Base-by-base conservation (phyloP, 768 basidiomycete genomes). In the Rhodosporidiobolus sp. region DNA sequence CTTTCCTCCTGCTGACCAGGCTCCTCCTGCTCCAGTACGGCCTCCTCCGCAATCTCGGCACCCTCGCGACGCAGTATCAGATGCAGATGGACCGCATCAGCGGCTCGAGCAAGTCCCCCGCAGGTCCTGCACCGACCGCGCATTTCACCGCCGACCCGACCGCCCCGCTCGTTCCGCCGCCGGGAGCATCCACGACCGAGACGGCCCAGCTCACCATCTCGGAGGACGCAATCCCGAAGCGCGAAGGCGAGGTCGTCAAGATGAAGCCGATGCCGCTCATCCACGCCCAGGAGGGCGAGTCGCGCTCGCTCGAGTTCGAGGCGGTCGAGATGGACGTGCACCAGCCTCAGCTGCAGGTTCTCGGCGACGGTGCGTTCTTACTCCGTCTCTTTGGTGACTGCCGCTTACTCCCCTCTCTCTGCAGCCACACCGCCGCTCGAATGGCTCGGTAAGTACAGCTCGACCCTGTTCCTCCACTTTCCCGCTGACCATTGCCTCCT, bases 91-190 rank as follows among this genome's bases (percentile, higher is more conserved):
- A 64, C 59, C 66, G 59, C 26, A 22, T 62, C 65, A 62, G 45
- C 72, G 28, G 43, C 76, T 61, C 84, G 85, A 65, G 91, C 91
- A 68, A 89, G 91, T 76, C 86, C 89, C n/a, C 81, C 92, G 65
- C 90, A 88, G 30, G 88, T 92, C 87, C 86, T 79, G 90, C 90
- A n/a, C 91, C 90, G 0, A 90, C 91, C 2, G 90, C 91, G 77
- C 89, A 91, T 30, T 90, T 57, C n/a, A 57, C 63, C 38, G 89
- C 90, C 90, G 34, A 38, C 89, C 79, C 89, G 89, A 5, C 90
- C 90, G 17, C 34, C 14, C 45, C 55, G 8, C 30, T 19, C 35
- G 26, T 12, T 17, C 63, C 24, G 32, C 34, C 26, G 28, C 53
- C 26, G 1, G 11, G 50, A 22, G 35, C 32, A 0, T 28, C 49